Percentiles rank a stretch among this genome's conserved stretches.
phyloP scores from a whole-genome alignment of 2,329 filamentous ascomycete species.

The Ophiosphaerella narmari region DNA sequence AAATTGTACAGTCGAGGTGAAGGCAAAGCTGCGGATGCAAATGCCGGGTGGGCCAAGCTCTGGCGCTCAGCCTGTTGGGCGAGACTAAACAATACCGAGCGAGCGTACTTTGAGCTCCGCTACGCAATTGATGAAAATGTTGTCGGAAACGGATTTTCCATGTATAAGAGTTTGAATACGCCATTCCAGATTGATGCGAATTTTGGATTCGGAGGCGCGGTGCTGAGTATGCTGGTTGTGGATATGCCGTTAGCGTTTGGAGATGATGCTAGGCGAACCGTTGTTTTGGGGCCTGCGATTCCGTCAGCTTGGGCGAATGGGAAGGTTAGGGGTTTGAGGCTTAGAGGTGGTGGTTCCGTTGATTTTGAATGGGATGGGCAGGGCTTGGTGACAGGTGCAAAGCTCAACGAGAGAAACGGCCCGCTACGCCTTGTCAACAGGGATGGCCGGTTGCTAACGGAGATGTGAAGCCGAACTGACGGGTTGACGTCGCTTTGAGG shows the following conservation, averaged over 20 bases:
- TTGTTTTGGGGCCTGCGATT: slow-evolving; percentile 56
- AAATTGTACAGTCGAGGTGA: slow-evolving; percentile 54
- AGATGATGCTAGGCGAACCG: slow-evolving; percentile 28
- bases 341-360: slow-evolving; percentile 52
- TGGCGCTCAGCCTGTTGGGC: slow-evolving; percentile 64
- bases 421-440: slow-evolving; percentile 20
- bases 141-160: slow-evolving; percentile 56
- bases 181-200: slow-evolving; percentile 67
- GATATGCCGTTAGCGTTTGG: slow-evolving; percentile 47
- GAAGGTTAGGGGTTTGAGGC: slow-evolving; percentile 50
- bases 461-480: no score
- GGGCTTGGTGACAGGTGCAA: slow-evolving; percentile 40
- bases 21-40: slow-evolving; percentile 54
- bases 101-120: slow-evolving; percentile 55
- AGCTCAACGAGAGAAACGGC: not conserved
- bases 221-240: slow-evolving; percentile 59
- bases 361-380: slow-evolving; percentile 52
- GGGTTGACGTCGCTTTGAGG: no score
- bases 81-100: slow-evolving; percentile 56
- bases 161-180: slow-evolving; percentile 53
- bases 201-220: slow-evolving; percentile 60
- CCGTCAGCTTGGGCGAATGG: slow-evolving; percentile 52
- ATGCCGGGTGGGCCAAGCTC: slow-evolving; percentile 63
- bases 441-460: no score
- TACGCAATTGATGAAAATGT: slow-evolving; percentile 58